These are phyloP conservation scores for Mucor piriformis DNA, from an alignment of 371 early-diverging fungal genomes.

Conservation along the genomic window DNA sequence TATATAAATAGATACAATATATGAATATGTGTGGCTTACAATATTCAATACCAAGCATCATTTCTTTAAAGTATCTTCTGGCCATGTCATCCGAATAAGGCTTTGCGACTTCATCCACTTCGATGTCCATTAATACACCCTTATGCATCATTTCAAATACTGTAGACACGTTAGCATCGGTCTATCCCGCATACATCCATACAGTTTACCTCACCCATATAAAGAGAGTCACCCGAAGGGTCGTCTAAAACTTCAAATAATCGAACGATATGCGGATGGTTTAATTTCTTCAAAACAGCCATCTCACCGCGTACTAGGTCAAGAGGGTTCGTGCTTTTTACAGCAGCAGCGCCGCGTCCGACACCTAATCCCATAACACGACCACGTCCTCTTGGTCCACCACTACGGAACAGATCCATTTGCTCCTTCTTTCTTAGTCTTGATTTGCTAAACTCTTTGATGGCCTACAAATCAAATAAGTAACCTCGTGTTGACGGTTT, in stretches of 20 bases:
- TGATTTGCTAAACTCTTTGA: slow-evolving; percentile 92
- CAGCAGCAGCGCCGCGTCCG: slow-evolving; percentile 8
- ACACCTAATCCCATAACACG: slow-evolving; percentile 40
- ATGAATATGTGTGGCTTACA: slow-evolving; percentile 51
- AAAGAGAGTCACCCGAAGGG: slow-evolving; percentile 76
- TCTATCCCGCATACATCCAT: background rate
- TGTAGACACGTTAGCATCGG: slow-evolving; percentile 29
- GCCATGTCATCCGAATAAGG: slow-evolving; percentile 62
- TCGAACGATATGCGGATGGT: slow-evolving; percentile 86
- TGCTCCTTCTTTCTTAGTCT: slow-evolving; percentile 77
- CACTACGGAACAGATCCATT: slow-evolving; percentile 54
- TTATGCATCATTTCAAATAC: slow-evolving; percentile 86
- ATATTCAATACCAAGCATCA: slow-evolving; percentile 95
- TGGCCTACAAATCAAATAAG: slow-evolving; percentile 59
- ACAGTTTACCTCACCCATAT: slow-evolving; percentile 62
- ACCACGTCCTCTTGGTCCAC: slow-evolving; percentile 42
- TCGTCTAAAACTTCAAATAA: slow-evolving; percentile 94
- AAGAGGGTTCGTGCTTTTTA: slow-evolving; percentile 61
- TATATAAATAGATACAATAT: background rate
- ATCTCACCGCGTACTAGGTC: slow-evolving; percentile 89
- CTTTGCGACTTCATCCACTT: slow-evolving; percentile 49
- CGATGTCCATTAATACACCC: slow-evolving; percentile 76
- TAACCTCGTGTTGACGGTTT: too few species aligned
- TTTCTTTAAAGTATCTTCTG: slow-evolving; percentile 77
- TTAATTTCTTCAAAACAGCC: slow-evolving; percentile 91